Base-by-base conservation (phyloP, 352 stramenopile species). In the Globisporangium polare region DNA sequence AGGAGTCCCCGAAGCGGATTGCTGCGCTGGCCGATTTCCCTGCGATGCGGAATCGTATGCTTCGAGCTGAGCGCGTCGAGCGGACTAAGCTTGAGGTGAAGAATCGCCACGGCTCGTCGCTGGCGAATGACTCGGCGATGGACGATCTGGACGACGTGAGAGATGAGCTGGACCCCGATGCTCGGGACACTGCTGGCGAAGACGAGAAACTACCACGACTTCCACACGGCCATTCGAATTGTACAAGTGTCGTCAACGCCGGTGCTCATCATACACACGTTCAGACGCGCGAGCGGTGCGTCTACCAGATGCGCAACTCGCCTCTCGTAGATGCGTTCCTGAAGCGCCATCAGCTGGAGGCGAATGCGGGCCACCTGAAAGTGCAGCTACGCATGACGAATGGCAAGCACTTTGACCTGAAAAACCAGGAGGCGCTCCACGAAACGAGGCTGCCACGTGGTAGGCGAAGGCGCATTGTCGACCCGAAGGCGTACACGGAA, bases 301-400 rank as follows among this genome's bases (percentile, higher is more conserved):
- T 74, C 8, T 88, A 88, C 47, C 67, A 78, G 67, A 80, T 91
- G 74, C 78, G 70, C 50, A 86, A 91, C 59, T 91, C 79, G 17
- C 82, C 82, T 4, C 53, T 91, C 5, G 78, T 91, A 17, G 64
- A 72, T 2, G 72, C 71, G 8, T 89, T 89, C 46, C 59, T 89
- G 27, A 71, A 74, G 53, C 66, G 69, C 1, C 79, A 88, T 49
- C 58, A 86, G 9, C 67, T 91, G 12, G 68, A 85, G 29, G 63
- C 74, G 9, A 88, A 84, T 43, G 68, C 78, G 0, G 57, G 54
- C 3, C 67, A 75, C 13, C 46, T 91, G 18, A 72, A 70, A 17
- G 76, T 89, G 3, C 74, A 88, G 65, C 69, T 91, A 22, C 72
- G 74, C 2, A 52, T 91, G n/a, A 88, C 79, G 5, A 86, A 66